These are phyloP conservation scores for Eucalyptus microcorys DNA, from an alignment of 345 rosid genomes.

Conservation along the genomic window DNA sequence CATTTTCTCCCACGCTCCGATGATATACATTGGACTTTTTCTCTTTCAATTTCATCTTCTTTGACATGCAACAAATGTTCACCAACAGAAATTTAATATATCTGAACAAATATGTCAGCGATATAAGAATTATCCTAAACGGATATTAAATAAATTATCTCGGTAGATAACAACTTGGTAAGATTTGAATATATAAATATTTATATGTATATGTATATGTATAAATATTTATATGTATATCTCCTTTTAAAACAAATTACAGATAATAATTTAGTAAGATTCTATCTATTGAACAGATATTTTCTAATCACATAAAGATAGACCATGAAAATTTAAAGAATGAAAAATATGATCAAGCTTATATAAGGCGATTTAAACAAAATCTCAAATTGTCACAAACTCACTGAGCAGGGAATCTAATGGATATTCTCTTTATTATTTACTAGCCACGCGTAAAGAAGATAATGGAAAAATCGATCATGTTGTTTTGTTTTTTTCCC, in stretches of 20 bases:
- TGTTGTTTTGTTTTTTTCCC: background rate
- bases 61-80: background rate
- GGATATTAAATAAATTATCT: background rate
- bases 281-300: background rate
- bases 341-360: background rate
- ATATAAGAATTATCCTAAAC: background rate
- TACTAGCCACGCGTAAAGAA: background rate
- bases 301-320: background rate
- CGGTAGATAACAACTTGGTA: background rate
- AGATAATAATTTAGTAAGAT: background rate
- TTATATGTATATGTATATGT: too few relatives aligned
- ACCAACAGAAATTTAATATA: background rate
- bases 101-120: background rate
- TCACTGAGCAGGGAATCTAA: background rate
- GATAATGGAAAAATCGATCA: background rate
- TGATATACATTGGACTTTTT: background rate
- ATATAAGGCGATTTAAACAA: background rate
- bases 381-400: background rate
- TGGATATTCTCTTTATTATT: background rate
- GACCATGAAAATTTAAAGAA: background rate
- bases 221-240: background rate
- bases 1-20: background rate
- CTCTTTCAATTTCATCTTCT: background rate
- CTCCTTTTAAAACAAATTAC: background rate
- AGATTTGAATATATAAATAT: background rate